Evolutionary conservation across 768 basidiomycete species (phyloP), one percentile per base, ranked within the genome.

Genomic region (Boletellus ananiceps): DNA sequence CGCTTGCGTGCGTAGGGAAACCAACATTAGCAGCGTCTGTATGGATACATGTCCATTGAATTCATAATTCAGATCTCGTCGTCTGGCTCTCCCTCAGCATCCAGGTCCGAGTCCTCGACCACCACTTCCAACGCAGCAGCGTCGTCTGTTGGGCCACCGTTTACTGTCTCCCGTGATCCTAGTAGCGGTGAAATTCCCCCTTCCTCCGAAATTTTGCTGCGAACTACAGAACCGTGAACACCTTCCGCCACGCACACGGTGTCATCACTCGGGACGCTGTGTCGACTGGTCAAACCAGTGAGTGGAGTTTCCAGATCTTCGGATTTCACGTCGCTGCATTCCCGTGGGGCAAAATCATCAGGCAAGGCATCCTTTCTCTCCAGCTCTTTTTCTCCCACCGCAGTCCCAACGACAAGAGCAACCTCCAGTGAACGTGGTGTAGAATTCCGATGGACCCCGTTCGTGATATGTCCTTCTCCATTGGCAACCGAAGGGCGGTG

Each of bases 241-340:
- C 54, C 62, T 33, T 75, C 71, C 12, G 60, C 53, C 14, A 68
- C 72, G 40, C 72, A 71, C 36, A 82, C 69, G 8, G 78, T 82
- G 46, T 78, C 79, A 52, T 84, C 84, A 57, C 77, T 82, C 27
- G 78, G 77, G 49, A 74, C 69, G 54, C 82, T 83, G 58, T 77
- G 78, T 50, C 71, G 71, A 55, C 77, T 78, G 42, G 77, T 73
- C 48, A 69, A 56, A 18, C 65, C 73, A 6, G 76, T 80, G 39
- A 75, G 62, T 1, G 80, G 78, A 27, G 80, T 82, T 27, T 70
- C 77, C 46, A 68, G 54, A 49, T 80, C 80, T 60, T 83, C 82
- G n/a, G 73, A 74, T 60, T 78, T 78, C 37, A 74, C 68, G 42
- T 69, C 72, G 18, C 49, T n/a, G 49, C 46, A 54, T 31, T 57